These are phyloP conservation scores for Knoxia roxburghii DNA, from an alignment of 257 asterid species.

Conservation along the genomic window DNA sequence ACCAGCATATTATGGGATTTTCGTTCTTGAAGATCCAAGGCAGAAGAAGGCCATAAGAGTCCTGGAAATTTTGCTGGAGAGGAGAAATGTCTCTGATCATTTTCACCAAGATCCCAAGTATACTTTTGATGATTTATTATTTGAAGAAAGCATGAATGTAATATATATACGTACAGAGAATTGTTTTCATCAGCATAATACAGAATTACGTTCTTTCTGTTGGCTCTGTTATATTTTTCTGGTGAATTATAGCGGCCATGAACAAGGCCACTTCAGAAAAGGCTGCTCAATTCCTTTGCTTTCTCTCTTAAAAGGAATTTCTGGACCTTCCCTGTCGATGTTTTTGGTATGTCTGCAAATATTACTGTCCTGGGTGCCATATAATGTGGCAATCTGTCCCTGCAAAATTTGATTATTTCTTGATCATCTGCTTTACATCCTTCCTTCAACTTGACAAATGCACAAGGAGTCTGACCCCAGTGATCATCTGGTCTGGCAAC, in stretches of 20 bases:
- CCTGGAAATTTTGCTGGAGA: not conserved
- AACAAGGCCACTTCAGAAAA: conserved; percentile 11
- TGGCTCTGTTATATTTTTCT: no score
- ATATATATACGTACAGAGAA: not conserved
- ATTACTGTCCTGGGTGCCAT: conserved; percentile 35
- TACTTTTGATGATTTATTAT: not conserved
- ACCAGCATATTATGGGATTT: not conserved
- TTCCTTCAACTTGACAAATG: conserved; percentile 34
- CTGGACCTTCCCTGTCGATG: conserved; percentile 34
- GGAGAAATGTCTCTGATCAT: not conserved
- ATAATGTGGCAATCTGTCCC: conserved; percentile 33
- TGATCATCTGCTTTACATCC: conserved; percentile 16
- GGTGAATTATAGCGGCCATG: no score
- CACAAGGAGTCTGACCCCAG: conserved; percentile 47
- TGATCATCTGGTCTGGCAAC: conserved; percentile 37
- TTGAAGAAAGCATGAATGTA: not conserved
- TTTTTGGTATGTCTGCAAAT: conserved; percentile 32
- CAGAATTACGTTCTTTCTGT: no score
- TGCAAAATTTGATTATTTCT: conserved; percentile 31
- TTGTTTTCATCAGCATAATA: not conserved
- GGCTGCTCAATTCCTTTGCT: conserved; percentile 35
- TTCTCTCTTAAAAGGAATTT: conserved; percentile 27
- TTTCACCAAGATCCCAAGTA: not conserved
- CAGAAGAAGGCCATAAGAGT: not conserved
- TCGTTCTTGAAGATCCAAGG: not conserved